These are phyloP conservation scores for Articulospora tetracladia DNA, from an alignment of 495 filamentous ascomycete species.

Conservation along the genomic window DNA sequence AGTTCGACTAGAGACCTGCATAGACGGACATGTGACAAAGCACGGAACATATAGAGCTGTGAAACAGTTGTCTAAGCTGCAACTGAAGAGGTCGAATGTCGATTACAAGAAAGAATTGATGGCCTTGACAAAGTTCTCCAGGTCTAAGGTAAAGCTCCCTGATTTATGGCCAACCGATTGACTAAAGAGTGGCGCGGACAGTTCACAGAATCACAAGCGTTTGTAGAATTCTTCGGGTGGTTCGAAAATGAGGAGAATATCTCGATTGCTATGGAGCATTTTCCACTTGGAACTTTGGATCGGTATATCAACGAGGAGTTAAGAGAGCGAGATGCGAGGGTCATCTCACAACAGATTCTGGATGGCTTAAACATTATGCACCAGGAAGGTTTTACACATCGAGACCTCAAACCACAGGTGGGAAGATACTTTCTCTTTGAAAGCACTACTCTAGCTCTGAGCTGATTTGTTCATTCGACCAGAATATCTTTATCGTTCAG, in stretches of 20 bases:
- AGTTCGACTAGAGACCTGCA: too few species aligned
- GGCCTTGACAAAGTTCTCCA: constrained; percentile 25
- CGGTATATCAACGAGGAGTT: constrained; percentile 25
- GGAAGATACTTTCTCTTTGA: too few species aligned
- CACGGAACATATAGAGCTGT: too few species aligned
- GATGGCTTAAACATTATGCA: constrained; percentile 1
- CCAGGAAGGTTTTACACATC: neutral
- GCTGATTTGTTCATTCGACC: too few species aligned
- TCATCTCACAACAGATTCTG: constrained; percentile 1
- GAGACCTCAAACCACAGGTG: constrained; percentile 16
- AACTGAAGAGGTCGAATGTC: too few species aligned
- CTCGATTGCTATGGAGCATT: constrained; percentile 29
- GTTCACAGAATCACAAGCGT: constrained; percentile 2
- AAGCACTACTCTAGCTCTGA: too few species aligned
- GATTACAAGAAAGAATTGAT: too few species aligned
- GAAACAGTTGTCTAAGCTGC: too few species aligned
- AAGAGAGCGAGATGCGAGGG: constrained; percentile 25
- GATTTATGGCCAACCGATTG: neutral
- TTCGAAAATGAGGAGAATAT: constrained; percentile 15
- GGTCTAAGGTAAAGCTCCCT: constrained; percentile 16
- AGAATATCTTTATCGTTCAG: too few species aligned
- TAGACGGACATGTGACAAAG: too few species aligned
- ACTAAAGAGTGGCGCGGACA: neutral
- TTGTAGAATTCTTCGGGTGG: constrained; percentile 7
- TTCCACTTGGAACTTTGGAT: constrained; percentile 20